Percentiles rank a stretch among this genome's conserved stretches.
These are phyloP conservation scores for Parsonsia alboflavescens DNA, from an alignment of 257 asterid species.

Conservation along the genomic window DNA sequence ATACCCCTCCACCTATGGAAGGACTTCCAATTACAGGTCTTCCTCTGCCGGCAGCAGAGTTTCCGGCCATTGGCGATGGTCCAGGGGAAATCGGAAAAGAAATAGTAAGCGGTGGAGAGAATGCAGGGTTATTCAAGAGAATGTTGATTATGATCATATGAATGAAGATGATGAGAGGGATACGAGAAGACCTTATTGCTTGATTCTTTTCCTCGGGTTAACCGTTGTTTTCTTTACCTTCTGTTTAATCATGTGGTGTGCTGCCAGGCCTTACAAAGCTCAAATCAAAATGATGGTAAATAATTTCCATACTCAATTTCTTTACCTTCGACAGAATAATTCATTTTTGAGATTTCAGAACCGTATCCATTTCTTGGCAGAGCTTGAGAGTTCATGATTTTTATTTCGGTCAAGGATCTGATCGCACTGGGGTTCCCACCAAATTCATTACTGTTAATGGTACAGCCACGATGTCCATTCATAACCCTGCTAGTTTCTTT, in stretches of 20 bases:
- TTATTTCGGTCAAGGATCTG: slow-evolving; percentile 51
- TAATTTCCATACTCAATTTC: background rate
- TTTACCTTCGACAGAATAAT: background rate
- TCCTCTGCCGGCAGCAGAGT: slow-evolving; percentile 58
- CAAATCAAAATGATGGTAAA: slow-evolving; percentile 46
- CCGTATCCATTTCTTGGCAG: slow-evolving; percentile 14
- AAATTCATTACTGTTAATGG: slow-evolving; percentile 50
- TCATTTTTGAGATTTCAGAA: background rate
- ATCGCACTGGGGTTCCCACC: slow-evolving; percentile 67
- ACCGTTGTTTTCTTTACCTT: slow-evolving; percentile 22
- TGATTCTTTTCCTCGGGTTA: slow-evolving; percentile 23
- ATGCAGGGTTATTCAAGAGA: slow-evolving; percentile 46
- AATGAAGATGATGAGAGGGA: slow-evolving; percentile 16
- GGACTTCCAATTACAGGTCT: slow-evolving; percentile 33
- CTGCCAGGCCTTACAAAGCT: slow-evolving; percentile 35
- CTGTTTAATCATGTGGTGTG: slow-evolving; percentile 52
- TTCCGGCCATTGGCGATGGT: slow-evolving; percentile 34
- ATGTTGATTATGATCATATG: slow-evolving; percentile 24
- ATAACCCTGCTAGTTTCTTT: slow-evolving; percentile 58
- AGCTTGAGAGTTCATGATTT: slow-evolving; percentile 39
- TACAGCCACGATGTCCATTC: slow-evolving; percentile 40
- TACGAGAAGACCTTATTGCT: slow-evolving; percentile 17
- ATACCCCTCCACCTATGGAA: slow-evolving; percentile 15
- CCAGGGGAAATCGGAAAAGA: slow-evolving; percentile 25
- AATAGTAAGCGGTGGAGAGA: slow-evolving; percentile 35